These are phyloP conservation scores for Syncephalastrum racemosum DNA, from an alignment of 371 early-diverging fungal species.

Conservation along the genomic window DNA sequence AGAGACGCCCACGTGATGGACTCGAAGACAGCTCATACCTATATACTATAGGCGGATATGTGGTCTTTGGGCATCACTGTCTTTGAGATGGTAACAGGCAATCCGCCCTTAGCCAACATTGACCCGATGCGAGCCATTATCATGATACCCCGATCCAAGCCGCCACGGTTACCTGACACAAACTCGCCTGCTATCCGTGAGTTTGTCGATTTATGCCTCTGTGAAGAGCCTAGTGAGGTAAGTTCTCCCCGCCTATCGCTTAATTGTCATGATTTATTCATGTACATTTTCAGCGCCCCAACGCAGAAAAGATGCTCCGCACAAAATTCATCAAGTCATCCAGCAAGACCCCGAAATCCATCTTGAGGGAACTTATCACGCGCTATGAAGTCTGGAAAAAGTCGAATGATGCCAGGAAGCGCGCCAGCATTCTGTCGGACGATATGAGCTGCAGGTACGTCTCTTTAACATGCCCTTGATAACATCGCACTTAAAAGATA, in stretches of 20 bases:
- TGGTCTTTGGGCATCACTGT: constrained; percentile 97
- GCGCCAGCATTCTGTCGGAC: constrained; percentile 43
- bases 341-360: constrained; percentile 41
- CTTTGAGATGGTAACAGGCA: constrained; percentile 93
- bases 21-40: not conserved
- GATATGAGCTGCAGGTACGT: constrained; percentile 44
- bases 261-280: not conserved
- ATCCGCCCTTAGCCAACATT: constrained; percentile 91
- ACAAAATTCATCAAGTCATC: constrained; percentile 57
- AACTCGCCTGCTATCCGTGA: constrained; percentile 83
- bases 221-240: constrained; percentile 84
- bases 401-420: constrained; percentile 37
- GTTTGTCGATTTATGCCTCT: constrained; percentile 86
- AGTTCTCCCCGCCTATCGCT: not conserved
- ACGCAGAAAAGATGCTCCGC: constrained; percentile 59
- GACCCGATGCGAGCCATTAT: constrained; percentile 92
- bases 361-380: constrained; percentile 50
- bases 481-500: not conserved
- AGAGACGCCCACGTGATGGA: not conserved
- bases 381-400: constrained; percentile 53
- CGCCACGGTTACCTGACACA: constrained; percentile 72
- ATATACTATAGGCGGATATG: constrained; percentile 66
- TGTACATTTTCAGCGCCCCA: constrained; percentile 44
- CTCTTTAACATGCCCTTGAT: not conserved
- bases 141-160: constrained; percentile 76